These are phyloP conservation scores for Durio zibethinus DNA, from an alignment of 345 rosid species.

Conservation along the genomic window DNA sequence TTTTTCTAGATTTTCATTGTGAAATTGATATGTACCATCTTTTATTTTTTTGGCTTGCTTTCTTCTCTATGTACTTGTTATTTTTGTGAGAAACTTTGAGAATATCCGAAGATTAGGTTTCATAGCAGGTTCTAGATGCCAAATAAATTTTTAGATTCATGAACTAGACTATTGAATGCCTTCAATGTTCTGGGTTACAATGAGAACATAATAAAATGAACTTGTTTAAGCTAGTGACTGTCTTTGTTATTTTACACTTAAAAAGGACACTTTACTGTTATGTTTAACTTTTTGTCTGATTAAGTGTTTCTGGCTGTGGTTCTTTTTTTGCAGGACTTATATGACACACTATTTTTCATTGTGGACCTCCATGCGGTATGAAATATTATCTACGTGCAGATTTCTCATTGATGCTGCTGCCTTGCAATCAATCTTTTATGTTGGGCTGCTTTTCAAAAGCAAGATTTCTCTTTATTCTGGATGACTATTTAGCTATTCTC, in stretches of 20 bases:
- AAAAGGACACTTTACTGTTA: not conserved
- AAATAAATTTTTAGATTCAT: not conserved
- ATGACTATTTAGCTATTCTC: not conserved
- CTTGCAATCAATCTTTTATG: not conserved
- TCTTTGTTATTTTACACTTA: conserved; percentile 3
- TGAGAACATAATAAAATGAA: not conserved
- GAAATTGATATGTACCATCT: not conserved
- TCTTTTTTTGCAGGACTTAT: conserved; percentile 57
- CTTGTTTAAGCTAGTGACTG: not conserved
- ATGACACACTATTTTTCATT: conserved; percentile 78
- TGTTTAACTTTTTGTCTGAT: conserved; percentile 28
- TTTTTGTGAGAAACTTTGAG: not conserved
- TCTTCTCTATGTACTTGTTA: not conserved
- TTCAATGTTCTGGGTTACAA: not conserved
- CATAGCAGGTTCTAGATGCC: not conserved
- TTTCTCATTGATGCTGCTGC: not conserved
- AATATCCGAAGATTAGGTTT: not conserved
- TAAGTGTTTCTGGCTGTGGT: conserved; percentile 1
- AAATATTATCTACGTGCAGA: not conserved
- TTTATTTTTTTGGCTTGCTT: not conserved
- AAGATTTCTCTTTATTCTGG: not conserved
- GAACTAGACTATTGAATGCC: not conserved
- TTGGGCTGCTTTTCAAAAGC: not conserved
- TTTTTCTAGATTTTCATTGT: not conserved
- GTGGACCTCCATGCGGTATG: conserved; percentile 93